Evolutionary conservation across 2,329 filamentous ascomycete species (phyloP), one percentile per base, ranked within the genome.

Genomic region (Xylariaceae sp.): DNA sequence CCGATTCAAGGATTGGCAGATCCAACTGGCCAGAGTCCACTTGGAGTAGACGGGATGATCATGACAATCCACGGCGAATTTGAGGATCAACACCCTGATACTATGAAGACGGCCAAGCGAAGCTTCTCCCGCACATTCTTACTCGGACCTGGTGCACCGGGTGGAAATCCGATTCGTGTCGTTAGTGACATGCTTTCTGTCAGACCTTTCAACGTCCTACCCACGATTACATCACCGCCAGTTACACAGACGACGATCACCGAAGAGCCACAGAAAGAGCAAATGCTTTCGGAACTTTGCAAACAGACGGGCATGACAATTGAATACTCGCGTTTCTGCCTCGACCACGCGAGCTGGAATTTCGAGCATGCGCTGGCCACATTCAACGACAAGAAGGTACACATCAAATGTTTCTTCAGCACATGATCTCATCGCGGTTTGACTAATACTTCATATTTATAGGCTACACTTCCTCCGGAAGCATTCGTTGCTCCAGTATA

Each of bases 1-100:
- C 79, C 86, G 14, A 74, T 91, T 32, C 80, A 85, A 1, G 83
- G 85, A 32, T 76, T 95, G 19, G 78, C 80, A 2, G 89, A 95
- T 59, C 84, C 83, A 2, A 78, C 77, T 11, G 82, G 83, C 1
- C 76, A 85, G 55, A 85, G 76, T 53, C 65, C 71, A 1, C 71
- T 73, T 17, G 89, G 88, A 5, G 88, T 92, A 17, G 87, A 88
- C 55, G 89, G 90, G 7, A 80, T 95, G 56, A 78, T 89, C 44
- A 80, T 95, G 57, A 85, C 80, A 7, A 77, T 92, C n/a, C 87
- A 94, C 60, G 88, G 90, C 54, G 87, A 92, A 61, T 95, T 90
- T 52, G 84, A 92, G 43, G 90, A 96, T 64, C 73, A 85, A 15
- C 81, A 87, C 57, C 66, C 71, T 3, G 68, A 69, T 14, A 78